A percentile compares a stretch with the other conserved stretches of the same genome.
phyloP scores from a whole-genome alignment of 179 eudicot species.

The Nepenthes alata region DNA sequence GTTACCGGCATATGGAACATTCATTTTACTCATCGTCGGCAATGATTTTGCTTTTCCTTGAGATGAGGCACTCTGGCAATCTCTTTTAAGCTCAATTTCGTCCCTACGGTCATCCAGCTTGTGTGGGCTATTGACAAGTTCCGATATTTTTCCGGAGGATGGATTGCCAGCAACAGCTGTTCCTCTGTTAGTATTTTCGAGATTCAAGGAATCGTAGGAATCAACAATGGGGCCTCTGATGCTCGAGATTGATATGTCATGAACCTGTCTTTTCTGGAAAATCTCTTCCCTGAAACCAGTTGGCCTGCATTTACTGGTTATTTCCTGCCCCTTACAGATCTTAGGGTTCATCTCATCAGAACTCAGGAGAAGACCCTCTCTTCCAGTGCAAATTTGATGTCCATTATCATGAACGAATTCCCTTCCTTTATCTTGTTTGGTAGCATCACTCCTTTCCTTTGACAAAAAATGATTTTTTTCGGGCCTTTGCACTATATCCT shows the following conservation, averaged over 20 bases:
- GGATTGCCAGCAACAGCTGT: conserved; percentile 18
- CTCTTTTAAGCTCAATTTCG: conserved; percentile 14
- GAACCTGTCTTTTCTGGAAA: conserved; percentile 13
- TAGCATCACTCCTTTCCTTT: conserved; percentile 21
- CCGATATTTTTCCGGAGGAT: conserved; percentile 18
- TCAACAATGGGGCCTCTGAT: conserved; percentile 12
- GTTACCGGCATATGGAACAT: conserved; percentile 13
- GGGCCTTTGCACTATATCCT: conserved; percentile 16
- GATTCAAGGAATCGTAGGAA: conserved; percentile 14
- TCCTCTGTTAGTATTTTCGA: conserved; percentile 12
- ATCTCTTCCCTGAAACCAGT: conserved; percentile 14
- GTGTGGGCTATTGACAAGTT: conserved; percentile 17
- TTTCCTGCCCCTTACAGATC: conserved; percentile 19
- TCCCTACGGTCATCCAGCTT: conserved; percentile 11
- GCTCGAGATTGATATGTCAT: conserved; percentile 13
- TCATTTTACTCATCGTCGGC: conserved; percentile 18
- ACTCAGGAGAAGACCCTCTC: conserved; percentile 13
- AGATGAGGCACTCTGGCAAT: conserved; percentile 6
- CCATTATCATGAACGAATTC: conserved; percentile 8
- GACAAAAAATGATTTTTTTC: conserved; percentile 16
- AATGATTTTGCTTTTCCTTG: conserved; percentile 21
- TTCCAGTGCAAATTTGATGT: conserved; percentile 12
- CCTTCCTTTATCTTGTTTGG: conserved; percentile 14
- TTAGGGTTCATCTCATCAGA: conserved; percentile 23
- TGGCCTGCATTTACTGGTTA: conserved; percentile 16